phyloP scores from a whole-genome alignment of 495 filamentous ascomycete genomes.

The Talaromyces proteolyticus region DNA sequence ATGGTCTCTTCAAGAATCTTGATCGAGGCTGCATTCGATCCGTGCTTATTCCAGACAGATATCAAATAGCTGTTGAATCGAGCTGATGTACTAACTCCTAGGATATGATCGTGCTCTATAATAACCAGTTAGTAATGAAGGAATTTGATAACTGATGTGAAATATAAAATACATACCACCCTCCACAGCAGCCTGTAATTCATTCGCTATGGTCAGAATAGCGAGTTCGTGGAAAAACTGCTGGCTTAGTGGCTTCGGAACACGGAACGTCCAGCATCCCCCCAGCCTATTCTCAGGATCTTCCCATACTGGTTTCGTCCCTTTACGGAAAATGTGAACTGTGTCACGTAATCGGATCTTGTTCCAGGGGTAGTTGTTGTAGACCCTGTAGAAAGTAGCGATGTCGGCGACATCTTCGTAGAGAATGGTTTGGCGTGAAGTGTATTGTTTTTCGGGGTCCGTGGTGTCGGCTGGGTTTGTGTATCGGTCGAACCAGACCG shows the following conservation, averaged over 20 bases:
- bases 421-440: constrained; percentile 59
- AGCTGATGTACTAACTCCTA: constrained; percentile 54
- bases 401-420: constrained; percentile 65
- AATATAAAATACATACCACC: constrained; percentile 40
- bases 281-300: constrained; percentile 76
- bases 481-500: constrained; percentile 53
- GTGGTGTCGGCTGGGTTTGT: constrained; percentile 13
- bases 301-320: constrained; percentile 85
- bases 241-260: constrained; percentile 64
- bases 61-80: constrained; percentile 68
- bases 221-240: constrained; percentile 78
- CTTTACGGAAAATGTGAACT: constrained; percentile 83
- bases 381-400: constrained; percentile 81
- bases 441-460: constrained; percentile 38
- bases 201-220: constrained; percentile 78
- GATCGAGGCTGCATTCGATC: constrained; percentile 61
- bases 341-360: constrained; percentile 74
- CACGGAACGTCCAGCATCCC: constrained; percentile 82
- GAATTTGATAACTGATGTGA: not conserved
- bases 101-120: constrained; percentile 65
- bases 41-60: constrained; percentile 84
- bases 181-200: constrained; percentile 69
- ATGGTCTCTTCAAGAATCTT: constrained; percentile 63
- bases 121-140: constrained; percentile 21
- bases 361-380: constrained; percentile 80